Conservation (phyloP, 257 asterid species). For the Misopates orontium region DNA sequence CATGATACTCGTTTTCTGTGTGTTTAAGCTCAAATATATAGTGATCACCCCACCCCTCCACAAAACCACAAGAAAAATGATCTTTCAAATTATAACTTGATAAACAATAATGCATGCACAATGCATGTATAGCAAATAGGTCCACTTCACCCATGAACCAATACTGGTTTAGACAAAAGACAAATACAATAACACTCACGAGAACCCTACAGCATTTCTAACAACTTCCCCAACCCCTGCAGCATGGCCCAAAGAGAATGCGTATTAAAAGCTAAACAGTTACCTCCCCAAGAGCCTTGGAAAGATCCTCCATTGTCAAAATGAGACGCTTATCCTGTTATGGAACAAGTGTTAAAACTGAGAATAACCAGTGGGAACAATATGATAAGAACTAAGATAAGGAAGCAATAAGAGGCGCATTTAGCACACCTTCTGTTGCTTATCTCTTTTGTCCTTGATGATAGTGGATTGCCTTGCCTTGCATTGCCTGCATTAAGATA, state of each 20-base stretch:
- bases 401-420: constrained; percentile 16
- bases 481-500: constrained; percentile 66
- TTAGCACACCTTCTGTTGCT: constrained; percentile 80
- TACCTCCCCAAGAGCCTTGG: constrained; percentile 93
- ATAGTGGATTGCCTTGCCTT: constrained; percentile 85
- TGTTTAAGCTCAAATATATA: neutral
- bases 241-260: neutral
- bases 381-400: neutral
- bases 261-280: neutral
- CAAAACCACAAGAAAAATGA: no score
- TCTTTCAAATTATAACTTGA: neutral
- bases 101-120: neutral
- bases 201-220: neutral
- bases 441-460: constrained; percentile 87
- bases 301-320: constrained; percentile 96
- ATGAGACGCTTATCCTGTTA: constrained; percentile 85
- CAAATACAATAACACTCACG: neutral
- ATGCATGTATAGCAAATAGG: neutral
- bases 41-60: neutral
- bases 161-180: neutral
- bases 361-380: constrained; percentile 5
- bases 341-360: constrained; percentile 30
- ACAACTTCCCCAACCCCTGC: neutral
- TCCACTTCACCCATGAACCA: neutral
- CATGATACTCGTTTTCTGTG: neutral